Evolutionary conservation across 2,329 filamentous ascomycete species (phyloP).

Genomic region (Hirsutella minnesotensis): DNA sequence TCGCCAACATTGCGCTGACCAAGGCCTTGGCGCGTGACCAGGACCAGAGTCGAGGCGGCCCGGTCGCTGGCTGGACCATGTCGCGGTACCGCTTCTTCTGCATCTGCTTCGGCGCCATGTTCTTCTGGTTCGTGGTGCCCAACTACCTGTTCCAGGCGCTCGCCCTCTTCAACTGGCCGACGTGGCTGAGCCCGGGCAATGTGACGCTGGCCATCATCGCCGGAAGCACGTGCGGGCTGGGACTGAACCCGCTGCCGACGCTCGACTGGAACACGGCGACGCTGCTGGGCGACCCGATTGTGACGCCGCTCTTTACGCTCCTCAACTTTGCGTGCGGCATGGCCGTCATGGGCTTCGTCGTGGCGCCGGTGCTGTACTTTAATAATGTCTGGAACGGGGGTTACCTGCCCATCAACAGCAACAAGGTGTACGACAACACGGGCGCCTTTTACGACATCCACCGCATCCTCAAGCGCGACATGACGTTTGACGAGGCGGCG

Average conservation of each 20-base stretch:
- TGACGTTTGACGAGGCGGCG: constrained; percentile 36
- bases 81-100: constrained; percentile 29
- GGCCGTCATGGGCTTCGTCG: constrained; percentile 39
- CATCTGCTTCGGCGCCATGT: constrained; percentile 29
- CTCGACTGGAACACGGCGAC: constrained; percentile 28
- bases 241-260: constrained; percentile 24
- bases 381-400: constrained; percentile 34
- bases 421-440: constrained; percentile 45
- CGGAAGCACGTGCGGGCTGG: constrained; percentile 23
- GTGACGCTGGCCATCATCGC: constrained; percentile 20
- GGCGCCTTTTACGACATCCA: constrained; percentile 37
- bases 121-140: constrained; percentile 40
- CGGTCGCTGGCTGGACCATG: constrained; percentile 12
- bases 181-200: constrained; percentile 34
- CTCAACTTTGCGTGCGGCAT: constrained; percentile 16
- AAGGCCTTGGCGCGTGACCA: constrained; percentile 10
- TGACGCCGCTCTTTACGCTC: constrained; percentile 16
- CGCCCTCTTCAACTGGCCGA: constrained; percentile 35
- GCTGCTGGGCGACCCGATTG: constrained; percentile 16
- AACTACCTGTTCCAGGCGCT: constrained; percentile 35
- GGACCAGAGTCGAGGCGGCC: constrained; percentile 8
- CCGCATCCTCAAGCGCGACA: constrained; percentile 35
- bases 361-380: constrained; percentile 36
- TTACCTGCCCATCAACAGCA: constrained; percentile 43
- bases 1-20: constrained; percentile 33